Conservation (phyloP, 2,329 filamentous ascomycete genomes). For the Colletotrichum sp. region DNA sequence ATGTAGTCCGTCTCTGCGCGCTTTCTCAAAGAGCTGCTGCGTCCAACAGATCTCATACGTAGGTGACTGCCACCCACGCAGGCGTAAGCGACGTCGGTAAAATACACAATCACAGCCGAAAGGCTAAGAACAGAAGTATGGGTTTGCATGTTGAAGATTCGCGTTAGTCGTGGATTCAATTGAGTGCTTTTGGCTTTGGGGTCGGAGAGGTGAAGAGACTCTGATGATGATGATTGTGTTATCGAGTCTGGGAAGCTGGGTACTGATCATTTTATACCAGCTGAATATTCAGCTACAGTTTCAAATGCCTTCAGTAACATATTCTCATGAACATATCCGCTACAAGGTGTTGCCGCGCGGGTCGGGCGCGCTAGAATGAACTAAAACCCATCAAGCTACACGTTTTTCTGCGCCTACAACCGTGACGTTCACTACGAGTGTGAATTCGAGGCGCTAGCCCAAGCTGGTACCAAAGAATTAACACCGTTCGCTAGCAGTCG, state of each 20-base stretch:
- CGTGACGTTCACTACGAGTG: not conserved
- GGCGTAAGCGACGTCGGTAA: not conserved
- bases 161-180: not conserved
- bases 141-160: not conserved
- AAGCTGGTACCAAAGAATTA: not conserved
- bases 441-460: not conserved
- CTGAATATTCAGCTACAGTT: not conserved
- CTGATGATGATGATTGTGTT: not conserved
- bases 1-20: not conserved
- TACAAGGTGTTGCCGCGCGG: not conserved
- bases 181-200: not conserved
- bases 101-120: not conserved
- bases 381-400: not conserved
- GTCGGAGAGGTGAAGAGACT: not conserved
- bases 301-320: not conserved
- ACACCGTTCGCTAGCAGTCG: not conserved
- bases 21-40: not conserved
- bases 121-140: not conserved
- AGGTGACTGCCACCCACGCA: not conserved
- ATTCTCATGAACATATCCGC: not conserved
- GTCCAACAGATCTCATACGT: not conserved
- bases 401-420: not conserved
- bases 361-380: accelerated
- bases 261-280: not conserved
- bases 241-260: not conserved